phyloP scores from a whole-genome alignment of 2,329 filamentous ascomycete genomes.

The Trichoderma endophyticum region DNA sequence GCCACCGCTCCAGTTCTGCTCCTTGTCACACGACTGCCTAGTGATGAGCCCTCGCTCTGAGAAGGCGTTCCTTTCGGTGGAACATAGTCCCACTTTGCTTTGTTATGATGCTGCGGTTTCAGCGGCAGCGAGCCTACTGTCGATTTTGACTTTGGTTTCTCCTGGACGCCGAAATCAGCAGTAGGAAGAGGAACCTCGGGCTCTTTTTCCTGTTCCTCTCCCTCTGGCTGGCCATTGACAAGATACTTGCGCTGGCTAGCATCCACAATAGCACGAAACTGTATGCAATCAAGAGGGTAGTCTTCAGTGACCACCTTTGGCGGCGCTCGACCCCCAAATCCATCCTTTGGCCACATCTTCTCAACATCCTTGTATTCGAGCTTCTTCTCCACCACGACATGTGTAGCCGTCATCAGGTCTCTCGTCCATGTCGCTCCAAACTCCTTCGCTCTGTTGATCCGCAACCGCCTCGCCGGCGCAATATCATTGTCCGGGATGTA shows the following conservation, averaged over 20 bases:
- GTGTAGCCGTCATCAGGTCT: conserved; percentile 60
- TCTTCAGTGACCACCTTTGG: conserved; percentile 61
- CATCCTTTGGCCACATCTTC: conserved; percentile 35
- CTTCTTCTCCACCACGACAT: conserved; percentile 73
- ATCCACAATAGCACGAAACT: conserved; percentile 56
- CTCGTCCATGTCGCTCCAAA: conserved; percentile 72
- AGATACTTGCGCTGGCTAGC: conserved; percentile 57
- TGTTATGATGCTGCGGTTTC: conserved; percentile 43
- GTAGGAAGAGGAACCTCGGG: neutral
- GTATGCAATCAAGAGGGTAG: conserved; percentile 67
- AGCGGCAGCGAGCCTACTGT: conserved; percentile 44
- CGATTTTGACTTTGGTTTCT: conserved; percentile 19
- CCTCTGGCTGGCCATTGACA: conserved; percentile 45
- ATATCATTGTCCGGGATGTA: conserved; percentile 82
- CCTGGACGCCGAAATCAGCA: neutral
- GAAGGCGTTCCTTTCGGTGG: conserved; percentile 38
- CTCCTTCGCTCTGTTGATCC: conserved; percentile 72
- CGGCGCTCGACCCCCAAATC: conserved; percentile 22
- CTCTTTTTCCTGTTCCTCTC: neutral
- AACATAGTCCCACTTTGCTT: conserved; percentile 38
- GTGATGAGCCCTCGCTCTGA: conserved; percentile 34
- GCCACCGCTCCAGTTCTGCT: conserved; percentile 16
- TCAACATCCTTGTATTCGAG: conserved; percentile 64
- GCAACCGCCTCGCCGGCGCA: conserved; percentile 60
- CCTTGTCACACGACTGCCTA: conserved; percentile 16